Evolutionary conservation across 2,329 filamentous ascomycete species (phyloP).

Genomic region (Aureobasidium subglaciale): DNA sequence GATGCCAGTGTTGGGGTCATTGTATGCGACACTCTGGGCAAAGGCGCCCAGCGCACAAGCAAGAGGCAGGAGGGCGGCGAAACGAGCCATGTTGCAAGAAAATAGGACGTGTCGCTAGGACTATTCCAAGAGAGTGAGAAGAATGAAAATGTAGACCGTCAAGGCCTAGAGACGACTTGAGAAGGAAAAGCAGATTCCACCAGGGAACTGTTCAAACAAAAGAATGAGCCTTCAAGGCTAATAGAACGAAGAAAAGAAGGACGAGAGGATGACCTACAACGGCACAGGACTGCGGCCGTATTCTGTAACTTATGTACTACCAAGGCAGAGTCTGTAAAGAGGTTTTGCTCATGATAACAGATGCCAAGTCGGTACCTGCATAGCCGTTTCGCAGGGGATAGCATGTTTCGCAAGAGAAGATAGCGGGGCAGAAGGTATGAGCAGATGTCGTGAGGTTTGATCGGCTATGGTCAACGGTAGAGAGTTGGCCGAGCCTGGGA

Average conservation of each 20-base stretch:
- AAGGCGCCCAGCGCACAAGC: constrained; percentile 12
- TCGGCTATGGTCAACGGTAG: neutral
- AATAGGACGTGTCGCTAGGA: neutral
- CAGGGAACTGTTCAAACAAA: constrained; percentile 3
- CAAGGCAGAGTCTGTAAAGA: neutral
- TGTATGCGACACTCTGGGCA: constrained; percentile 26
- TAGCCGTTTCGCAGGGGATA: constrained; percentile 5
- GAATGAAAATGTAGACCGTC: constrained; percentile 14
- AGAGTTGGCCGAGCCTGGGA: too few relatives aligned
- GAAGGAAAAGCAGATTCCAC: constrained; percentile 8
- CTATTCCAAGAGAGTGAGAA: neutral
- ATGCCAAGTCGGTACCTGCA: constrained; percentile 9
- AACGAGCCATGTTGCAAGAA: constrained; percentile 16
- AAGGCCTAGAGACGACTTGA: constrained; percentile 11
- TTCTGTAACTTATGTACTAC: neutral
- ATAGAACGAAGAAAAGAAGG: neutral
- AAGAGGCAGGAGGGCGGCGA: constrained; percentile 13
- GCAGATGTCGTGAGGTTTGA: constrained; percentile 4
- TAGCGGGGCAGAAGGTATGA: neutral
- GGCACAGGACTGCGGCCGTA: neutral
- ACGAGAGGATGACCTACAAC: neutral
- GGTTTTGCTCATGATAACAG: neutral
- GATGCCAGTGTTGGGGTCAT: constrained; percentile 41
- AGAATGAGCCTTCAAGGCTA: constrained; percentile 17
- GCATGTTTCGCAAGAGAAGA: constrained; percentile 3